Conservation (phyloP, 352 stramenopile genomes). For the Pythium diclinum region DNA sequence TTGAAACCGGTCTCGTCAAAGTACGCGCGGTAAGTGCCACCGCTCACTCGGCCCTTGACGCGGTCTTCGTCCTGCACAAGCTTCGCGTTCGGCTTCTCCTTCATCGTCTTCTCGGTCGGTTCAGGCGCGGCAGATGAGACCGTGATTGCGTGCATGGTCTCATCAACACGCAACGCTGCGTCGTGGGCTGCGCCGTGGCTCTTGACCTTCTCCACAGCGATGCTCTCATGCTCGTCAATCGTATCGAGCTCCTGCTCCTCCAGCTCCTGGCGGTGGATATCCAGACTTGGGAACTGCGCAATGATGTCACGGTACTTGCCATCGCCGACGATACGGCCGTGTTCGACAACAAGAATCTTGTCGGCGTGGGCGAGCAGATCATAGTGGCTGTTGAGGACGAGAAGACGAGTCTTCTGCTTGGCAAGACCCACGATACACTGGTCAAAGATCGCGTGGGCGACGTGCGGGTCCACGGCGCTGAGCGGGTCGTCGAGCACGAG, state of each 20-base stretch:
- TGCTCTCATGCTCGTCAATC: slow-evolving; percentile 21
- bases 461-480: slow-evolving; percentile 40
- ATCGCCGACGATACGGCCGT: slow-evolving; percentile 30
- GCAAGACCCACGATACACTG: slow-evolving; percentile 33
- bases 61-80: slow-evolving; percentile 26
- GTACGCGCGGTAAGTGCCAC: slow-evolving; percentile 20
- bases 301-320: slow-evolving; percentile 25
- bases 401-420: slow-evolving; percentile 59
- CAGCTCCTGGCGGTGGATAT: not conserved
- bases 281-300: slow-evolving; percentile 24
- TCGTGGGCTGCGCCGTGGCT: too few species aligned
- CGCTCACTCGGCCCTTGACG: slow-evolving; percentile 22
- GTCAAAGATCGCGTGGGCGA: slow-evolving; percentile 40
- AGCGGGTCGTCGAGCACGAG: slow-evolving; percentile 45
- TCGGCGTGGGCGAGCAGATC: slow-evolving; percentile 29
- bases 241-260: slow-evolving; percentile 15
- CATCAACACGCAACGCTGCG: too few species aligned
- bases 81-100: not conserved
- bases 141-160: too few species aligned
- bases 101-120: too few species aligned
- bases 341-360: slow-evolving; percentile 32
- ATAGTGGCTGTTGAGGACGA: slow-evolving; percentile 70
- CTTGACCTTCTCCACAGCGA: too few species aligned
- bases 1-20: slow-evolving; percentile 26
- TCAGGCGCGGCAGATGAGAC: too few species aligned